Base-by-base conservation (phyloP, 352 stramenopile species). In the Globisporangium cystogenes region DNA sequence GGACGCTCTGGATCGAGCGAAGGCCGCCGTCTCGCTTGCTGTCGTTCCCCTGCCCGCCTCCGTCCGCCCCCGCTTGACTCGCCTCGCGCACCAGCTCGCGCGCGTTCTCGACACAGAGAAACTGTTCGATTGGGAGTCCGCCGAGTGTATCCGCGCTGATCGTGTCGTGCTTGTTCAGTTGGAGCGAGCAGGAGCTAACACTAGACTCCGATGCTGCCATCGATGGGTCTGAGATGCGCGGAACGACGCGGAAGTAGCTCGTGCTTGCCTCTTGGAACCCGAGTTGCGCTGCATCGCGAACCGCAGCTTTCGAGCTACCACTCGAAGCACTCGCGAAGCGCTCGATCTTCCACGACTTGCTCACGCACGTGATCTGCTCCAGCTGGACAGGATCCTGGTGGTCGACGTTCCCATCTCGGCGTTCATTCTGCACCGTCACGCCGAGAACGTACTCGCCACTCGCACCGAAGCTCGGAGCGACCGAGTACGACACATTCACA, bases 1-100 rank as follows among this genome's bases (percentile, higher is more conserved):
- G 70, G 23, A 94, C 84, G 57, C 84, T 94, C 59, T 94, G 84
- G 57, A 94, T 94, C 10, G 84, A 89, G 12, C 84, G 82, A 8
- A 94, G 81, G 3, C 82, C 82, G 11, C 76, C 76, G 43, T 56
- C 33, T 45, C 66, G 67, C 45, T 77, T 81, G n/a, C 49, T 49
- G 12, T 76, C 66, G 27, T 47, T 72, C 14, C 50, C 50, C 6
- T 70, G 59, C 27, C 57, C 36, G 37, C 33, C 62, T 16, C 48
- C 58, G 45, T 80, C 67, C 10, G 45, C 41, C 8, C 29, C 35
- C 8, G 37, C 49, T 11, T 49, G 47, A 24, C 15, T 26, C 18
- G 65, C 66, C 1, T 44, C 52, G 44, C 65, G 72, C 42, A 76
- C 61, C 10, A 89, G 55, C 20, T 76, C 64, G 6, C 56, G 67